Base-by-base conservation (phyloP, 805 yeast species). In the Nakazawaea ishiwadae region DNA sequence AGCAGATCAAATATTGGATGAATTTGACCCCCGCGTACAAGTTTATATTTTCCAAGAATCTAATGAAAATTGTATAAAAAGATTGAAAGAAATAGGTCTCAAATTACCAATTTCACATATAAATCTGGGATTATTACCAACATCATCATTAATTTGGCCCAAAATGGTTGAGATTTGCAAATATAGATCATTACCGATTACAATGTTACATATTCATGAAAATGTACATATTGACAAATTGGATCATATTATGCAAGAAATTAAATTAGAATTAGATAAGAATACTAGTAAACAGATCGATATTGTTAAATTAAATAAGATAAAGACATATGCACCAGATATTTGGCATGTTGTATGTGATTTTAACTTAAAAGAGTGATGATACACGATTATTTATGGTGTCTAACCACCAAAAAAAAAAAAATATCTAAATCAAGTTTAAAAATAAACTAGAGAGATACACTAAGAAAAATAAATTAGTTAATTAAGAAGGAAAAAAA, bases 251-350 rank as follows among this genome's bases (percentile, higher is more conserved):
- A 35, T 44, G 12, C 33, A 40, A 1, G 46, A 48, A 3, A 56
- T 63, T 3, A 38, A 38, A 12, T 51, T 66, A 23, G 40, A 34
- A 20, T n/a, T 47, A 20, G 4, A 30, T 8, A 33, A 20, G 1
- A 9, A 12, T 4, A 14, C 7, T 28, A 14, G 9, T 7, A 14
- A 14, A 14, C 10, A 14, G 9, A 15, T 28, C 16, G 15, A 11
- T 3, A 5, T 11, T 4, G 11, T 32, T 11, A 28, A 27, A 45
- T 45, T 81, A 8, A 87, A 84, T 47, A 73, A 66, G 49, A 84
- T 88, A 42, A 88, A 87, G 61, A 84, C 91, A 0, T 87, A 80
- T 68, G 95, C 96, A 0, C 96, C 96, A 0, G 91, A 83, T 37
- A 79, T 88, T 2, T 81, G 85, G 81, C 96, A 87, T 50, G 63